Evolutionary conservation across 129 eudicot species (phyloP), one percentile per base, ranked within the genome.

Genomic region (Glebionis coronaria): DNA sequence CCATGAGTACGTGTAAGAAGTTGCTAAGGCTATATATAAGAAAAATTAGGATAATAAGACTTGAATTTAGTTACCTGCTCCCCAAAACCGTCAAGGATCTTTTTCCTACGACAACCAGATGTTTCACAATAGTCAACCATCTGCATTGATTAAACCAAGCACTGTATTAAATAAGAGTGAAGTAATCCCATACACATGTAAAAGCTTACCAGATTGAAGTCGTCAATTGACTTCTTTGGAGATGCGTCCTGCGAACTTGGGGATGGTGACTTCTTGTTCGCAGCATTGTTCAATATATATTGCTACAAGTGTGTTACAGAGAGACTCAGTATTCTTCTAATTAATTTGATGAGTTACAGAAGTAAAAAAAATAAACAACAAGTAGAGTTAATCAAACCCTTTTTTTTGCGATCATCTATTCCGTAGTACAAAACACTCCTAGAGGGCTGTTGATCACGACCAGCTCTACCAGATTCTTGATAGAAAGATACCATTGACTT

Each of bases 391-490:
- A 59, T 70, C 73, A 49, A 81, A 88, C n/a, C 97, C 97, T 88
- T 93, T 79, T 73, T 93, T 72, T 82, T 93, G 78, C 86, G 81
- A 65, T 93, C 98, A 75, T 88, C 97, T 75, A 88, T 69, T 81
- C 98, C 96, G 50, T 88, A 93, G 78, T 93, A 93, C 63, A 93
- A 68, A 12, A 88, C 73, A 73, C 98, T 93, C 82, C 80, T 81
- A 38, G 86, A 86, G 19, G 92, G 88, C 73, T 74, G 69, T 76
- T 88, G 97, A 82, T 93, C 98, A 70, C 98, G 98, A 28, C 98
- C 98, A 81, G 97, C 98, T 86, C 98, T 90, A 74, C 98, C 98
- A 3, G 98, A 93, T 78, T 93, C 98, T 80, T 93, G 98, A 69
- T 93, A 93, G n/a, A n/a, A n/a, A n/a, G n/a, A n/a, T n/a, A n/a